Conservation (phyloP, 768 basidiomycete genomes). For the Pulveroboletus sp. region DNA sequence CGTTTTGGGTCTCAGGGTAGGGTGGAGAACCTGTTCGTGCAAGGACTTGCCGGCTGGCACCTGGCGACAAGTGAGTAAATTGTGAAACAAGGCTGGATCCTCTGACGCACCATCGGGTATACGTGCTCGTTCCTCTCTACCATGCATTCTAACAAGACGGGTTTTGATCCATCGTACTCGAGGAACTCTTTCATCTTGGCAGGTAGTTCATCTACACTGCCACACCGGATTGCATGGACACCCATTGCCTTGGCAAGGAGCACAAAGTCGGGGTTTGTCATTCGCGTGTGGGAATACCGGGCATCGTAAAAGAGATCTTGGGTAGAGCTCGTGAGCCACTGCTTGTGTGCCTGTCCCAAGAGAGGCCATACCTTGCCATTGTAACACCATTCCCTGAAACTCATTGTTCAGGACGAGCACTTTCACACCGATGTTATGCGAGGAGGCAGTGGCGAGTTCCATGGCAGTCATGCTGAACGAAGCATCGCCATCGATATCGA, state of each 20-base stretch:
- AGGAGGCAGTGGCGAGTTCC: slow-evolving; percentile 93
- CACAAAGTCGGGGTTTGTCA: slow-evolving; percentile 96
- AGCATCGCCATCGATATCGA: slow-evolving; percentile 97
- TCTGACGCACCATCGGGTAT: slow-evolving; percentile 72
- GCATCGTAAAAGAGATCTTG: slow-evolving; percentile 92
- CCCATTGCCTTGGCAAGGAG: slow-evolving; percentile 86
- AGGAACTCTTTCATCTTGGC: slow-evolving; percentile 98
- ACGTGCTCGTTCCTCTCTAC: slow-evolving; percentile 85
- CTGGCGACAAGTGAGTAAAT: slow-evolving; percentile 31
- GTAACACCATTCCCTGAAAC: slow-evolving; percentile 98
- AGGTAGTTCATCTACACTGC: slow-evolving; percentile 68
- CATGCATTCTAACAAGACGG: slow-evolving; percentile 86
- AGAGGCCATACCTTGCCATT: slow-evolving; percentile 84
- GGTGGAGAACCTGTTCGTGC: slow-evolving; percentile 85
- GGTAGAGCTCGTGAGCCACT: slow-evolving; percentile 1
- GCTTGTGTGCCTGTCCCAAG: neutral
- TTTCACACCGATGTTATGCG: slow-evolving; percentile 92
- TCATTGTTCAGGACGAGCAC: slow-evolving; percentile 92
- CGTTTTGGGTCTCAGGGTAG: slow-evolving; percentile 36
- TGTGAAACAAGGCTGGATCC: neutral
- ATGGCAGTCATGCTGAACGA: slow-evolving; percentile 99
- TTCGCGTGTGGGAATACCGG: slow-evolving; percentile 93
- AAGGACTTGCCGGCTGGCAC: slow-evolving; percentile 92
- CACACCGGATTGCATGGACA: slow-evolving; percentile 83
- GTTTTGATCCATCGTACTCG: slow-evolving; percentile 84